These are phyloP conservation scores for Leishmania guyanensis DNA, from an alignment of 208 protist genomes.

Conservation along the genomic window DNA sequence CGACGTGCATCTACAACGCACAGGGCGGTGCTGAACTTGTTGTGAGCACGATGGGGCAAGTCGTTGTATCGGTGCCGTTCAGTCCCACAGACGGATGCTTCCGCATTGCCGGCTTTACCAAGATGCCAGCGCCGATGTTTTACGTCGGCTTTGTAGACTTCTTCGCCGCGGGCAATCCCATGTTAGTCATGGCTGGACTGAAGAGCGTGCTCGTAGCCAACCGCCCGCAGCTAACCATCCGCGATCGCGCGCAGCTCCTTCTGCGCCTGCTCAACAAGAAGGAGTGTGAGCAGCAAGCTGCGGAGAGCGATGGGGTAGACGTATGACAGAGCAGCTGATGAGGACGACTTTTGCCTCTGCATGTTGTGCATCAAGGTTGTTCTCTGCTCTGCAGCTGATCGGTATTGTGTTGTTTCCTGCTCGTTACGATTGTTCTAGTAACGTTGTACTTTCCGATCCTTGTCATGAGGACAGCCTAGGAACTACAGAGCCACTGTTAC, in stretches of 20 bases:
- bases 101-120: slow-evolving; percentile 63
- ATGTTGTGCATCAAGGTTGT: background rate
- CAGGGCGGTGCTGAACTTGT: slow-evolving; percentile 47
- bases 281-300: slow-evolving; percentile 13
- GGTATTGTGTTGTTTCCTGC: background rate
- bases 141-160: slow-evolving; percentile 79
- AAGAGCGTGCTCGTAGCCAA: slow-evolving; percentile 72
- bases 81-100: slow-evolving; percentile 47
- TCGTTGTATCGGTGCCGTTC: slow-evolving; percentile 69
- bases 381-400: background rate
- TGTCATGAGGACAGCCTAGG: background rate
- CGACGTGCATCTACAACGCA: slow-evolving; percentile 32
- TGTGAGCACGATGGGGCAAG: slow-evolving; percentile 80
- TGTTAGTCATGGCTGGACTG: slow-evolving; percentile 73
- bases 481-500: background rate
- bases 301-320: slow-evolving; percentile 11
- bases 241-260: slow-evolving; percentile 44
- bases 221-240: slow-evolving; percentile 39
- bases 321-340: background rate
- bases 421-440: background rate
- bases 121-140: slow-evolving; percentile 73
- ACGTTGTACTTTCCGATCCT: background rate
- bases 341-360: background rate
- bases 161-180: slow-evolving; percentile 55
- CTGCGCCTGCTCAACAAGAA: slow-evolving; percentile 53